Evolutionary conservation across 148 eudicot species (phyloP), one percentile per base, ranked within the genome.

Genomic region (Persicaria maculosa): DNA sequence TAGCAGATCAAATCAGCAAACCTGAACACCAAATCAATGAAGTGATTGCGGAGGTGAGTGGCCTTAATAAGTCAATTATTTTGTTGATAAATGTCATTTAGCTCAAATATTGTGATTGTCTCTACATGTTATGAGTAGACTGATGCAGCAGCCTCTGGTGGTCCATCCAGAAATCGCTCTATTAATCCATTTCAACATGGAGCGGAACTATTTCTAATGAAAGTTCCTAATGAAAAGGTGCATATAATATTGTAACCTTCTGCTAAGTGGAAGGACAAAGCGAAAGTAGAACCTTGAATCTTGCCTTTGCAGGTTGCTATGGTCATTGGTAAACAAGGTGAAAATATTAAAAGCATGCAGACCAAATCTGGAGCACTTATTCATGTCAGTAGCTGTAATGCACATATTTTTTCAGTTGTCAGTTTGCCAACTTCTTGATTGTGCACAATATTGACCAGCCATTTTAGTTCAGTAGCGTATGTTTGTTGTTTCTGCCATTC

Each of bases 221-320:
- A 77, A 77, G 87, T 84, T 54, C 84, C 87, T 1, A 84, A 79
- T 75, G 83, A 84, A 62, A 84, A 79, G 81, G 85, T 83, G 62
- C 22, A 2, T 69, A 10, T 55, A 22, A 44, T 75, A 48, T 71
- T 36, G 2, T 50, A 11, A 20, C 54, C 54, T 59, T 44, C 11
- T 17, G 54, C 59, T 17, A 61, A 50, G 47, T n/a, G 31, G 47
- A 65, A 65, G 47, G 44, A 47, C 52, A n/a, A 46, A 17, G 54
- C 36, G 14, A 65, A 40, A 25, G 15, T 47, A 43, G 40, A 65
- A 12, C 70, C 70, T 65, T 65, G 70, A 65, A 65, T 70, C 45
- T 45, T 44, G 44, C 10, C 31, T 7, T 68, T 55, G 47, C 69
- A 82, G 82, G 86, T 84, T 58, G 84, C 84, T 50, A 68, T 81